Conservation (phyloP, 2,329 filamentous ascomycete genomes). For the Pseudogymnoascus sp. region DNA sequence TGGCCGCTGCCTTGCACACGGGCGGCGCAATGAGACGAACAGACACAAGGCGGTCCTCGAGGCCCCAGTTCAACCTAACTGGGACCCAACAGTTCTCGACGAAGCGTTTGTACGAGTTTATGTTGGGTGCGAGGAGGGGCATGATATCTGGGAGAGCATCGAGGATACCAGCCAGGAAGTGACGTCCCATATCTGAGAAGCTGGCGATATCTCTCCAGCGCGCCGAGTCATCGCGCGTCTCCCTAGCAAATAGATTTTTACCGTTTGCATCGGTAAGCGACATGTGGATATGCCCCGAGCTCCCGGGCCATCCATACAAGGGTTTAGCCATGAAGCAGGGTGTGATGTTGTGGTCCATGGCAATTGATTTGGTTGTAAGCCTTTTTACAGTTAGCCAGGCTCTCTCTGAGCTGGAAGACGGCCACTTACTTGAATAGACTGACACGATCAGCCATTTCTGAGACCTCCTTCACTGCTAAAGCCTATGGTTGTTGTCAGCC, state of each 20-base stretch:
- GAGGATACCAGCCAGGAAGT: slow-evolving; percentile 87
- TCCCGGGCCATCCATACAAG: slow-evolving; percentile 80
- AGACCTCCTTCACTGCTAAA: slow-evolving; percentile 82
- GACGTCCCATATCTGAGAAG: slow-evolving; percentile 80
- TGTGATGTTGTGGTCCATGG: slow-evolving; percentile 80
- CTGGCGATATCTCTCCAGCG: slow-evolving; percentile 68
- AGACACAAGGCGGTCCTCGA: slow-evolving; percentile 89
- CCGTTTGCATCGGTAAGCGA: slow-evolving; percentile 72
- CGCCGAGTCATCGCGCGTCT: slow-evolving; percentile 62
- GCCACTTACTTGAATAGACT: slow-evolving; percentile 86
- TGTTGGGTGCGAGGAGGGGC: slow-evolving; percentile 86
- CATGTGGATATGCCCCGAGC: slow-evolving; percentile 92
- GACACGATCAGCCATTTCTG: slow-evolving; percentile 84
- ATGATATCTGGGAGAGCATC: slow-evolving; percentile 89
- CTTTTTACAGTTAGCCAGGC: neutral
- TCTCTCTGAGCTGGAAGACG: neutral
- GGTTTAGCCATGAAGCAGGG: slow-evolving; percentile 99
- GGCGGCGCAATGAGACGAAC: slow-evolving; percentile 86
- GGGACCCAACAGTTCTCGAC: slow-evolving; percentile 99
- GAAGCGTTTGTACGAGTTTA: slow-evolving; percentile 96
- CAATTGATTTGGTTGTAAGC: slow-evolving; percentile 64
- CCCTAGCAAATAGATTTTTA: slow-evolving; percentile 76
- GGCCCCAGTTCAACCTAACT: slow-evolving; percentile 92
- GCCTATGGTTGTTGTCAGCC: slow-evolving; percentile 61
- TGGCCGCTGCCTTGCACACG: slow-evolving; percentile 74